Conservation (phyloP, 495 filamentous ascomycete species). For the Acidiella bohemica region DNA sequence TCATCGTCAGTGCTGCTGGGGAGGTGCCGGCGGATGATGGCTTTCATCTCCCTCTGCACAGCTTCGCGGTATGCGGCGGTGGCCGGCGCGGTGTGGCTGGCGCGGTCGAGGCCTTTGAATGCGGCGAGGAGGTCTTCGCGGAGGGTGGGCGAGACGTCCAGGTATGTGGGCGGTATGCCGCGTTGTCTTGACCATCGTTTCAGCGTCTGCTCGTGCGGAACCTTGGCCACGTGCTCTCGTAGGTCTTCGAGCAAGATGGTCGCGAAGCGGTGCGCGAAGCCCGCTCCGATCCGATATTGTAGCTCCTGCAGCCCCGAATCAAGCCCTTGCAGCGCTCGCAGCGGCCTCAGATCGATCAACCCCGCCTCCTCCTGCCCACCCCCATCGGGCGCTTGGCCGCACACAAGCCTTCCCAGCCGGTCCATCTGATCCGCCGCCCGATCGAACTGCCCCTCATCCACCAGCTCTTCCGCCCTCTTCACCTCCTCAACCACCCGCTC, state of each 20-base stretch:
- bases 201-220: constrained; percentile 58
- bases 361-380: constrained; percentile 14
- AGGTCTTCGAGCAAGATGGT: constrained; percentile 66
- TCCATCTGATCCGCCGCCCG: constrained; percentile 64
- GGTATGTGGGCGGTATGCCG: constrained; percentile 59
- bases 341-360: constrained; percentile 57
- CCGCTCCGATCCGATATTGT: constrained; percentile 67
- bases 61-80: constrained; percentile 78
- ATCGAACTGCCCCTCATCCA: constrained; percentile 70
- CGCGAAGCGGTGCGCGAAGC: constrained; percentile 71
- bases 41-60: constrained; percentile 73
- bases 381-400: constrained; percentile 42
- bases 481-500: constrained; percentile 64
- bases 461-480: constrained; percentile 59
- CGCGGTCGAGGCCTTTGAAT: constrained; percentile 64
- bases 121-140: constrained; percentile 51
- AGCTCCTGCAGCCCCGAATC: constrained; percentile 61
- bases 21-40: constrained; percentile 68
- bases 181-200: constrained; percentile 62
- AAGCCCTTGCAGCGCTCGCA: constrained; percentile 70
- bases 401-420: constrained; percentile 60
- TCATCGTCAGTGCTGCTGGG: constrained; percentile 91
- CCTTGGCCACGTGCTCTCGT: constrained; percentile 63
- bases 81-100: constrained; percentile 63
- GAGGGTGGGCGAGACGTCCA: constrained; percentile 53